Conservation (phyloP, 1,284 basidiomycete genomes). For the Porogramme epimiltina region DNA sequence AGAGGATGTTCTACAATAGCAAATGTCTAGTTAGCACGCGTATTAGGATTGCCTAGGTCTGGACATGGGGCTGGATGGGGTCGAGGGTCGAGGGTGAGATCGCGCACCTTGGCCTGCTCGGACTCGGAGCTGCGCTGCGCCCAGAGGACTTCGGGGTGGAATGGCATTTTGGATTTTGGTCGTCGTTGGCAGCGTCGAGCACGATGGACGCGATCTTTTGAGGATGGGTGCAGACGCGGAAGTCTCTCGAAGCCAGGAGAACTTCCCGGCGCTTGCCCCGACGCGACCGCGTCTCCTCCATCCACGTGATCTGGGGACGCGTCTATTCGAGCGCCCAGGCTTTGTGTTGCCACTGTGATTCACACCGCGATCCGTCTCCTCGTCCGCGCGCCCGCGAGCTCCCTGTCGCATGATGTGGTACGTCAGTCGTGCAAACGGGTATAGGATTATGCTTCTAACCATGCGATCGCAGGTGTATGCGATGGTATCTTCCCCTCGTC, state of each 20-base stretch:
- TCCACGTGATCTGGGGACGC: slow-evolving; percentile 10
- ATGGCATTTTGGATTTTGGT: slow-evolving; percentile 37
- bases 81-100: slow-evolving; percentile 6
- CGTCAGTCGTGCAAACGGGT: slow-evolving; percentile 10
- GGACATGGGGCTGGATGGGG: slow-evolving; percentile 16
- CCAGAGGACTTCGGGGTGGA: slow-evolving; percentile 89
- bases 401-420: slow-evolving; percentile 44
- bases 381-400: no score
- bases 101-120: slow-evolving; percentile 67
- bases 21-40: no score
- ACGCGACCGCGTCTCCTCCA: slow-evolving; percentile 4
- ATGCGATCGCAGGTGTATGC: slow-evolving; percentile 75
- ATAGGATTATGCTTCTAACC: no score
- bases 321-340: no score
- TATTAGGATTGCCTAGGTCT: no score
- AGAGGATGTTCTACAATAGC: slow-evolving; percentile 72
- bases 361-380: no score
- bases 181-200: slow-evolving; percentile 12
- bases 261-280: slow-evolving; percentile 15
- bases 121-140: slow-evolving; percentile 81
- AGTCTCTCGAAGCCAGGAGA: slow-evolving; percentile 24
- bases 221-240: slow-evolving; percentile 10
- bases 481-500: slow-evolving; percentile 79
- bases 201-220: slow-evolving; percentile 11
- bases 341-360: no score